Percentiles rank a stretch among this genome's conserved stretches.
phyloP scores from a whole-genome alignment of 225 moss, liverwort and hornwort species.

The Climacium dendroides region DNA sequence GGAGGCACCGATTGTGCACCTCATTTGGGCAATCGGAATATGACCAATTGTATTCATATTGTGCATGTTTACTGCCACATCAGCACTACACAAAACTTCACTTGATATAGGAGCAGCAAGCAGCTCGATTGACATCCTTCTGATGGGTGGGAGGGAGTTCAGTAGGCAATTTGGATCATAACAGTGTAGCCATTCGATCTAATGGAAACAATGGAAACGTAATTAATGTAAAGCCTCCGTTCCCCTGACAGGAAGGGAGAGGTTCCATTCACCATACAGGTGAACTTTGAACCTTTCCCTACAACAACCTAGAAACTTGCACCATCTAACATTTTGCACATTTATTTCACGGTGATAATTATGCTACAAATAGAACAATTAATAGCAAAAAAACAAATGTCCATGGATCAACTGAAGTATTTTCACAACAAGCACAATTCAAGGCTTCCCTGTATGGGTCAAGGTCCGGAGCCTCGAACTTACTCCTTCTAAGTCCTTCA shows the following conservation, averaged over 20 bases:
- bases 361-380: neutral
- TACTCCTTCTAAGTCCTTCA: neutral
- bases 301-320: neutral
- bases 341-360: neutral
- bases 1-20: neutral
- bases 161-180: neutral
- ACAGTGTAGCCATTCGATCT: neutral
- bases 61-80: neutral
- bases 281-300: neutral
- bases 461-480: neutral
- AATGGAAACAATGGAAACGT: neutral
- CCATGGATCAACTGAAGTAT: neutral
- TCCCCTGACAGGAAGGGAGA: neutral
- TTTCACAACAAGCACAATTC: neutral
- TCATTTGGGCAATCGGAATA: neutral
- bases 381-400: neutral
- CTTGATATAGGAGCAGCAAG: neutral
- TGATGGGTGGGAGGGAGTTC: neutral
- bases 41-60: neutral
- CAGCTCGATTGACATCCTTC: neutral
- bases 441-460: neutral
- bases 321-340: neutral
- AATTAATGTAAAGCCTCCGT: neutral
- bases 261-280: neutral
- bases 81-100: neutral